Conservation (phyloP, 108 stramenopile genomes). For the Cyclotella baltica region DNA sequence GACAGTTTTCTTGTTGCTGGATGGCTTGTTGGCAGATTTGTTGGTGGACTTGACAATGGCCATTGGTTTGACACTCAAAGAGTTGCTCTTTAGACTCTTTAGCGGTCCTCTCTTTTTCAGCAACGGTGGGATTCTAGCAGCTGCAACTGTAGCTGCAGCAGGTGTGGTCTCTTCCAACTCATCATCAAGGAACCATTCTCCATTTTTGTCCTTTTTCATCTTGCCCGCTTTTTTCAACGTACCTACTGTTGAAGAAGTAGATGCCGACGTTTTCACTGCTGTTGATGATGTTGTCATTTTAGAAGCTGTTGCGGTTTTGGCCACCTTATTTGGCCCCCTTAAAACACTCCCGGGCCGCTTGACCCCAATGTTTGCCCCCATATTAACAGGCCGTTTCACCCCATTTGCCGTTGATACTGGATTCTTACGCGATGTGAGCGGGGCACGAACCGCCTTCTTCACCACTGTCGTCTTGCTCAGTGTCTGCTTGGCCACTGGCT, state of each 20-base stretch:
- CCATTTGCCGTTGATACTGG: too few species aligned
- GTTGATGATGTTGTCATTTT: neutral
- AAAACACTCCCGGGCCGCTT: too few species aligned
- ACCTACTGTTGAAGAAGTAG: conserved; percentile 16
- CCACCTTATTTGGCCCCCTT: too few species aligned
- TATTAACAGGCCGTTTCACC: too few species aligned
- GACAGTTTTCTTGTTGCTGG: conserved; percentile 13
- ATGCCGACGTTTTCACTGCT: conserved; percentile 3
- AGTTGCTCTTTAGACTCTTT: neutral
- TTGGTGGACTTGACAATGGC: neutral
- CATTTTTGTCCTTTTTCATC: conserved; percentile 30
- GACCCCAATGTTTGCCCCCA: too few species aligned
- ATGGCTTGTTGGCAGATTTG: neutral
- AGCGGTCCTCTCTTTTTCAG: neutral
- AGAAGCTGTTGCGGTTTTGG: neutral
- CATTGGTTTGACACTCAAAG: neutral
- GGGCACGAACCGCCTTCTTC: too few species aligned
- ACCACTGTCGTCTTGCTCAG: too few species aligned
- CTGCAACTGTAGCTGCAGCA: neutral
- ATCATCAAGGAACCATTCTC: conserved; percentile 24
- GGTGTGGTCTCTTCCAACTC: neutral
- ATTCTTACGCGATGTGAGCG: too few species aligned
- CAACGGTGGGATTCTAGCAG: neutral
- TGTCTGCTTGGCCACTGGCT: neutral
- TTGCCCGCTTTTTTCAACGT: conserved; percentile 30